Percentiles rank a stretch among this genome's conserved stretches.
Evolutionary conservation across 1,284 basidiomycete genomes (phyloP).

Genomic region (Ustilago nuda): DNA sequence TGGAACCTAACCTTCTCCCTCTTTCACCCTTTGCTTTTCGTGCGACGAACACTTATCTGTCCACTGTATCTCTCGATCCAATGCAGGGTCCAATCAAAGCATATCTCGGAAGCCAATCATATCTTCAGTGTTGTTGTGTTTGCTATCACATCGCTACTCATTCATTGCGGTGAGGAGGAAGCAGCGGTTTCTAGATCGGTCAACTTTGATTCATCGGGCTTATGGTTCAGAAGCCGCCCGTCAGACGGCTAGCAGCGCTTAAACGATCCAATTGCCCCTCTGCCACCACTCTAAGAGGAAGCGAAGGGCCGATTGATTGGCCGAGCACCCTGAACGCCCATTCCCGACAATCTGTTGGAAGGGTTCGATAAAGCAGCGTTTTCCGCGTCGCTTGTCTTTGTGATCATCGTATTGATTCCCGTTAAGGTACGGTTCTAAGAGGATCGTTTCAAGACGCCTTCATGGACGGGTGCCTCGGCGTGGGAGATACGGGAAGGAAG

Average conservation of each 20-base stretch:
- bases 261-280: neutral
- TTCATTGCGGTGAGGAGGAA: neutral
- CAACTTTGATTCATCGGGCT: constrained; percentile 7
- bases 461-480: neutral
- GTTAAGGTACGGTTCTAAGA: neutral
- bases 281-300: neutral
- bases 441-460: neutral
- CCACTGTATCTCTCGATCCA: neutral
- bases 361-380: neutral
- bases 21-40: neutral
- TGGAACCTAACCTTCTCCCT: neutral
- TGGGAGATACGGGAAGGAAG: neutral
- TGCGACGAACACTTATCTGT: neutral
- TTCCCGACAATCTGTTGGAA: neutral
- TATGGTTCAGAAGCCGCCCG: constrained; percentile 7
- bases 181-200: neutral
- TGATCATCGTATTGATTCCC: neutral
- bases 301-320: neutral
- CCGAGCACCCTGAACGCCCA: neutral
- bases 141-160: neutral
- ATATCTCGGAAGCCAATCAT: neutral
- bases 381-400: neutral
- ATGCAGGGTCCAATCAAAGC: neutral
- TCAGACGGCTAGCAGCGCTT: neutral
- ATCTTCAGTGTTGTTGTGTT: constrained; percentile 1